Base-by-base conservation (phyloP, 805 yeast genomes). In the Kazachstania psychrophila region DNA sequence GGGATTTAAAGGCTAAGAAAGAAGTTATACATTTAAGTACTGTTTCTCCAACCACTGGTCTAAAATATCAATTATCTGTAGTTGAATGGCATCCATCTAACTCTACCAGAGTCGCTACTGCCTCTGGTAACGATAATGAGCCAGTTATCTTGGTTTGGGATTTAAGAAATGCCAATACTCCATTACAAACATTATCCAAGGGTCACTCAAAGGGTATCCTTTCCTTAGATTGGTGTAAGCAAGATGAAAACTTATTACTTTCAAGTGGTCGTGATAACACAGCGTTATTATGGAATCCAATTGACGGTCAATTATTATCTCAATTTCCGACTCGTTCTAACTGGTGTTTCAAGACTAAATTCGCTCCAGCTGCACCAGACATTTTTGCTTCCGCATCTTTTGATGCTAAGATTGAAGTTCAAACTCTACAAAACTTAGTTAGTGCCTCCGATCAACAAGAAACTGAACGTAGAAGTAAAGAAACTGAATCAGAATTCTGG, bases 21-120 rank as follows among this genome's bases (percentile, higher is more conserved):
- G 96, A 89, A 62, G 95, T 89, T 17, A 65, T 92, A 43, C 95
- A 86, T 58, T 69, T 92, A 56, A 72, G 77, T 39, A 84, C 85
- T 59, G 66, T 77, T 16, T 76, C 79, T 6, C 64, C 73, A 10
- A 49, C 56, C 15, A 58, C 68, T 4, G 62, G 65, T 12, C 57
- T 66, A 20, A 73, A 80, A 52, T 79, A 87, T 17, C 79, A 79
- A 38, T 70, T 89, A 34, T 76, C 94, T 24, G 72, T 73, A 42
- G 94, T 92, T 11, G 86, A 80, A 40, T 92, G 99, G 99, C 96
- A 92, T 60, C 98, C 99, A 39, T 64, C 72, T 30, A 79, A 79
- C 62, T 76, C 89, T 40, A 89, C 97, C 12, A 80, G 76, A 56
- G 72, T 92, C 41, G 77, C 83, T 19, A 89, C 97, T 18, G 95